A percentile compares a stretch with the other conserved stretches of the same genome.
These are phyloP conservation scores for Stemphylium lycopersici DNA, from an alignment of 2,329 filamentous ascomycete species.

Conservation along the genomic window DNA sequence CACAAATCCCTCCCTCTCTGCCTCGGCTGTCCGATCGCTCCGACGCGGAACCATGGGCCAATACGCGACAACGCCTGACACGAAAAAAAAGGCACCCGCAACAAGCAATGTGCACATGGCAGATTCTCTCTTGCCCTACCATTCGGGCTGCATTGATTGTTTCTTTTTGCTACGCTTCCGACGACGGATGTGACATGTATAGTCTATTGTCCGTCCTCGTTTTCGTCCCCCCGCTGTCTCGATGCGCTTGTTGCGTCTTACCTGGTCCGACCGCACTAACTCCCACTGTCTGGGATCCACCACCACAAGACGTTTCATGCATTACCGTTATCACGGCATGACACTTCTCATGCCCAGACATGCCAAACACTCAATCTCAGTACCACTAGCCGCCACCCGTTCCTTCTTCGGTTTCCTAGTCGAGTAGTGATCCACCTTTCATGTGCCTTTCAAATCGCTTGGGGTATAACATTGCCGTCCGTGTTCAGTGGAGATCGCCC, in stretches of 20 bases:
- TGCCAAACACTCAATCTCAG: constrained; percentile 1
- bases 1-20: no score
- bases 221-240: background rate
- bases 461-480: background rate
- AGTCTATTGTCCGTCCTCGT: background rate
- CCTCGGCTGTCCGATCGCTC: no score
- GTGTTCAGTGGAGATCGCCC: constrained; percentile 41
- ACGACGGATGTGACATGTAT: background rate
- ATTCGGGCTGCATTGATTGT: background rate
- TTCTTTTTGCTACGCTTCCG: background rate
- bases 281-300: constrained; percentile 7
- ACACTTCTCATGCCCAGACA: constrained; percentile 11
- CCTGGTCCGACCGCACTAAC: background rate
- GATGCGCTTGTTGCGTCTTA: background rate
- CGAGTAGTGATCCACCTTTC: background rate
- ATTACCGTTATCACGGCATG: constrained; percentile 37
- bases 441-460: background rate
- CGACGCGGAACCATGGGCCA: no score
- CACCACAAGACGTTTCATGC: constrained; percentile 34
- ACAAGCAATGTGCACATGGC: constrained; percentile 2
- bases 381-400: constrained; percentile 1
- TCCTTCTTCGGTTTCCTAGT: background rate
- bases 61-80: background rate
- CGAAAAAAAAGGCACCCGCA: constrained; percentile 3
- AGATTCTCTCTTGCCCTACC: background rate